Base-by-base conservation (phyloP, 2,329 filamentous ascomycete species). In the Penicillium brasilianum region DNA sequence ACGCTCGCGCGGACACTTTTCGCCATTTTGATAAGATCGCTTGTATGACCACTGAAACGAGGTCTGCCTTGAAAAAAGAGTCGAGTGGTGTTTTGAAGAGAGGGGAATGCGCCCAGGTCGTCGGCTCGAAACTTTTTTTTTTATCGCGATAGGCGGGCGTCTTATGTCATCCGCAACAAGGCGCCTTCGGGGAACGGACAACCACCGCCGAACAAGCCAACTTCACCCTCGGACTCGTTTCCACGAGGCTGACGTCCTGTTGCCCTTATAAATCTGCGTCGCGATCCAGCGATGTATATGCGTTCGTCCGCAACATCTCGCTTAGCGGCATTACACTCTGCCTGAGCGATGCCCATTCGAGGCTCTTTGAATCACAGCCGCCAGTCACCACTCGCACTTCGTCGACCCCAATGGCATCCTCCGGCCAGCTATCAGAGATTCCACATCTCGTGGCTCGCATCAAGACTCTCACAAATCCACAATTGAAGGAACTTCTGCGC, bases 1-100 rank as follows among this genome's bases (percentile, higher is more conserved):
- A 86, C 83, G 75, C 90, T 96, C 67, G 93, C 87, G 76, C 94
- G 86, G 63, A 90, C 83, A 75, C 91, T 90, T 77, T 96, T 97
- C 25, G 93, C 94, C 94, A 97, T 98, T 70, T 25, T 44, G 52
- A 74, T 55, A 51, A n/a, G 22, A 32, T 32, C 50, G 41, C 52
- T 28, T 9, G 39, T 30, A 18, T 32, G 37, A 54, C n/a, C 28
- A 25, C 16, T 30, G 22, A 30, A 39, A 39, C 34, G 9, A 43
- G 46, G 52, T 18, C 6, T 16, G 36, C 22, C 28, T 43, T 34
- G 61, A 62, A 34, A 55, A 46, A 49, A 28, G 51, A 22, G 18
- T 16, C 20, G 14, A 36, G 28, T 9, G 30, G 34, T 25, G 25
- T 20, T 16, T 22, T 34, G n/a, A n/a, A 11, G n/a, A 9, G 16